phyloP scores from a whole-genome alignment of 192 early-diverging fungal species.

The Linnemannia zychae region DNA sequence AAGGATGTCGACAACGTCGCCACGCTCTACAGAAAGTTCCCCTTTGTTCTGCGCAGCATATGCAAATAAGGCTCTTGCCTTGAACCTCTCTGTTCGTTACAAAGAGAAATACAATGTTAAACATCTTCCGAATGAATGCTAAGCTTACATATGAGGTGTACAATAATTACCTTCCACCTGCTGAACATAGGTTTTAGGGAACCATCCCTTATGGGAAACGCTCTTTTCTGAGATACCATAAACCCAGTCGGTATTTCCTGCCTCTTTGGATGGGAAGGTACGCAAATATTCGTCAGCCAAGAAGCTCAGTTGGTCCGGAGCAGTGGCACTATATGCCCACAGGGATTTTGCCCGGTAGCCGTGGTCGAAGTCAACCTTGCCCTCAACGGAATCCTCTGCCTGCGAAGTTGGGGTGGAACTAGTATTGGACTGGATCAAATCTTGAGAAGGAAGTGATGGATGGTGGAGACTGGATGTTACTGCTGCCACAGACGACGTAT shows the following conservation, averaged over 20 bases:
- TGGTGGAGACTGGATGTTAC: neutral
- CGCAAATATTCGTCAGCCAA: slow-evolving; percentile 55
- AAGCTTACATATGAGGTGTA: too few relatives aligned
- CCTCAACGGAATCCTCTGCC: slow-evolving; percentile 20
- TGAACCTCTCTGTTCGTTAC: slow-evolving; percentile 46
- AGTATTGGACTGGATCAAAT: neutral
- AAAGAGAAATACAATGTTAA: neutral
- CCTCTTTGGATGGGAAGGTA: slow-evolving; percentile 49
- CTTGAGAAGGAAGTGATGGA: neutral
- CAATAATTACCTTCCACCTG: slow-evolving; percentile 45
- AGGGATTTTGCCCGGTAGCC: slow-evolving; percentile 53
- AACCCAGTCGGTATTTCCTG: slow-evolving; percentile 63
- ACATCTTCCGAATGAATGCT: too few relatives aligned
- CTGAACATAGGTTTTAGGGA: slow-evolving; percentile 64
- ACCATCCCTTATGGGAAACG: slow-evolving; percentile 56
- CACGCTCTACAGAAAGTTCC: slow-evolving; percentile 73
- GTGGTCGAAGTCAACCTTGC: slow-evolving; percentile 46
- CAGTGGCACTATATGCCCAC: slow-evolving; percentile 58
- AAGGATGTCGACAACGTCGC: slow-evolving; percentile 71
- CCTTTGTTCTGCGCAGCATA: slow-evolving; percentile 61
- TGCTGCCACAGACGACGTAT: neutral
- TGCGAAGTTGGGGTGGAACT: neutral
- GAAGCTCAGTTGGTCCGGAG: slow-evolving; percentile 59
- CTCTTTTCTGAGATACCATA: slow-evolving; percentile 56
- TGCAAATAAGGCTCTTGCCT: slow-evolving; percentile 59